Percentiles rank a stretch among this genome's conserved stretches.
Evolutionary conservation across 208 protist genomes (phyloP).

Genomic region (Hexamita inflata): DNA sequence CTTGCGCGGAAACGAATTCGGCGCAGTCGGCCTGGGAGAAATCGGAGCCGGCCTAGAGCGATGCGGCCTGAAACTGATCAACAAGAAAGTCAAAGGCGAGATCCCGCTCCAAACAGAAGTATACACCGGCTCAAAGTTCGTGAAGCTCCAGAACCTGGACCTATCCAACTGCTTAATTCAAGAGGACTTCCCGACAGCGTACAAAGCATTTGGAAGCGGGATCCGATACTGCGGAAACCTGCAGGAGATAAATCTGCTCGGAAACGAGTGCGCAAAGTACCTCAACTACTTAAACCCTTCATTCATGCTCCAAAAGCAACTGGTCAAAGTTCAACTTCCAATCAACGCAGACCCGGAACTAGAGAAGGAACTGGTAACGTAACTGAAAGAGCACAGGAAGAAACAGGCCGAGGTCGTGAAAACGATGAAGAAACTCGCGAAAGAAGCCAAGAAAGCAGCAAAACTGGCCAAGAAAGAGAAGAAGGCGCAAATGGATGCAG

Average conservation of each 20-base stretch:
- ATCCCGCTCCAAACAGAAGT: not conserved
- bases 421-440: not conserved
- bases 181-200: not conserved
- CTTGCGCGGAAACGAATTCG: not conserved
- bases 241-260: not conserved
- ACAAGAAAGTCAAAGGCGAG: not conserved
- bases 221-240: not conserved
- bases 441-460: not conserved
- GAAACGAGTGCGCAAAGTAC: not conserved
- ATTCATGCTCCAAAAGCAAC: not conserved
- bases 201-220: not conserved
- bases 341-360: not conserved
- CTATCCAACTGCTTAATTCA: not conserved
- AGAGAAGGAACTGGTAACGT: not conserved
- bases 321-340: not conserved
- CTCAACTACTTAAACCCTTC: not conserved
- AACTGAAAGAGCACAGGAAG: not conserved
- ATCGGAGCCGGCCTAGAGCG: not conserved
- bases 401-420: not conserved
- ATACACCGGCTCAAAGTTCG: not conserved
- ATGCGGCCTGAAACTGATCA: not conserved
- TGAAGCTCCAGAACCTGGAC: not conserved
- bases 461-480: not conserved
- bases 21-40: not conserved
- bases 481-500: no score